These are phyloP conservation scores for Prunus mume DNA, from an alignment of 306 rosid genomes.

Conservation along the genomic window DNA sequence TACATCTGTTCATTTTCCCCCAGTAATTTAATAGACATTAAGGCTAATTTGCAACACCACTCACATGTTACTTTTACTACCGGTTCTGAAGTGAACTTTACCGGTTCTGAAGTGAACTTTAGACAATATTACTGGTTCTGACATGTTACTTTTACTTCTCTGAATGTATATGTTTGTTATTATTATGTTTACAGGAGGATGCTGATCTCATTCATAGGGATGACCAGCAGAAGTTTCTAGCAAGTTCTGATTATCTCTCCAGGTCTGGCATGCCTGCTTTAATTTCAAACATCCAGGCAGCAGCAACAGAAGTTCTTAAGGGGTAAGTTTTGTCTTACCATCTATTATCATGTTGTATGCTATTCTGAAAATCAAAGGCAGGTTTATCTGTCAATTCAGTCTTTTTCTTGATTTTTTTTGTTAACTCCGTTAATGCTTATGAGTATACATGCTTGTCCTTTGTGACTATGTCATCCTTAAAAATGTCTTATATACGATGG, in stretches of 20 bases:
- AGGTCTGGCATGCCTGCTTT: conserved; percentile 59
- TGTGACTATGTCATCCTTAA: neutral
- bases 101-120: neutral
- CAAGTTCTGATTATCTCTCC: conserved; percentile 72
- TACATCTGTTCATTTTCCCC: neutral
- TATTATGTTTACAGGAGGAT: conserved; percentile 56
- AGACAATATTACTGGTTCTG: neutral
- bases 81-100: neutral
- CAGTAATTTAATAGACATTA: neutral
- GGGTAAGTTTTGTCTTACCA: conserved; percentile 56
- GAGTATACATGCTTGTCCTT: neutral
- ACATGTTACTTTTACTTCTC: neutral
- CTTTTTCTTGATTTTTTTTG: neutral
- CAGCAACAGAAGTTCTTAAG: conserved; percentile 66
- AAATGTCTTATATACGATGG: neutral
- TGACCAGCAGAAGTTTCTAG: conserved; percentile 84
- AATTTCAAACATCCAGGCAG: conserved; percentile 68
- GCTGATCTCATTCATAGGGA: conserved; percentile 62
- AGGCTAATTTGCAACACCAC: neutral
- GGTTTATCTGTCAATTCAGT: conserved; percentile 7
- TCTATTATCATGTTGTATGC: conserved; percentile 20
- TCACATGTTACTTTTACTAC: neutral
- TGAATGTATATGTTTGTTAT: conserved; percentile 2
- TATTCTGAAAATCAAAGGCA: conserved; percentile 1
- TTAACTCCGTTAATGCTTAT: neutral